Conservation (phyloP, 768 basidiomycete species). For the Naganishia kalamii region DNA sequence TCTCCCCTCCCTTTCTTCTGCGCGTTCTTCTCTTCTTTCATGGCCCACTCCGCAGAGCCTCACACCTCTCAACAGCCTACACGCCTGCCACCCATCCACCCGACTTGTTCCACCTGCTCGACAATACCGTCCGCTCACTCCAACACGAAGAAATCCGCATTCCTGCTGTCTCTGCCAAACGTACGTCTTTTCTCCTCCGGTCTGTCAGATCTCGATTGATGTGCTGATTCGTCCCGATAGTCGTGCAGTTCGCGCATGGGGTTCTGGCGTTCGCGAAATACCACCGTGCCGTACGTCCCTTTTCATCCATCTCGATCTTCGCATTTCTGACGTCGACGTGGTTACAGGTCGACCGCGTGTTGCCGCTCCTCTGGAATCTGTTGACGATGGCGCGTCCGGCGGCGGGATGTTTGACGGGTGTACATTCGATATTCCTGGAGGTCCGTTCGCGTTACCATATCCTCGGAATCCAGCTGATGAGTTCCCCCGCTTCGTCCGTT, state of each 20-base stretch:
- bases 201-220: not conserved
- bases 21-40: too few relatives aligned
- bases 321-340: not conserved
- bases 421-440: not conserved
- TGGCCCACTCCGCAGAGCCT: too few relatives aligned
- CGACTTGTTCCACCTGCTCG: too few relatives aligned
- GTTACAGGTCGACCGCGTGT: not conserved
- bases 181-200: not conserved
- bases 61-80: too few relatives aligned
- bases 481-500: not conserved
- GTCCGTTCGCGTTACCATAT: not conserved
- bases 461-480: too few relatives aligned
- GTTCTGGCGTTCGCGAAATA: not conserved
- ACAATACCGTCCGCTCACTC: too few relatives aligned
- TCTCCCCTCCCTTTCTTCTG: too few relatives aligned
- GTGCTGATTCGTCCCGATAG: not conserved
- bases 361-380: not conserved
- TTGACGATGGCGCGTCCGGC: not conserved
- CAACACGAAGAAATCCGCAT: too few relatives aligned
- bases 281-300: not conserved
- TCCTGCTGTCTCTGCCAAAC: too few relatives aligned
- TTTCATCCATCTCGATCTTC: not conserved
- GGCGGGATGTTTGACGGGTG: not conserved
- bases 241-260: not conserved
- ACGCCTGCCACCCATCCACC: too few relatives aligned